These are phyloP conservation scores for Mycena alexandri DNA, from an alignment of 768 basidiomycete species.

Conservation along the genomic window DNA sequence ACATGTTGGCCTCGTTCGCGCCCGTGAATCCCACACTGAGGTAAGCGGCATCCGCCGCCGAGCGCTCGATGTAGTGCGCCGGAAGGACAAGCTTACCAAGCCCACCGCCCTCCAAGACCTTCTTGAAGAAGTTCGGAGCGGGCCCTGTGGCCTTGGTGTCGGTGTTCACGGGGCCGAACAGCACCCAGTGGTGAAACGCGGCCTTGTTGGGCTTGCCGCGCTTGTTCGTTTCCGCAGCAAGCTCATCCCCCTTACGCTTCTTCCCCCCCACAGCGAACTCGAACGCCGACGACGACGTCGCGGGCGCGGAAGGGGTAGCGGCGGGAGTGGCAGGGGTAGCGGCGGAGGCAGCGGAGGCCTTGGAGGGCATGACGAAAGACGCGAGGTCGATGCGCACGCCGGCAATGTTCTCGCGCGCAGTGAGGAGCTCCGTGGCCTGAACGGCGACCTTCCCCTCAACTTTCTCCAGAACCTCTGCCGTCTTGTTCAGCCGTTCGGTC, in stretches of 20 bases:
- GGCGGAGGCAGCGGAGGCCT: background rate
- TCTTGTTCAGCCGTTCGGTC: background rate
- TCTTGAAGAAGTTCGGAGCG: background rate
- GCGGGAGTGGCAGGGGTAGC: background rate
- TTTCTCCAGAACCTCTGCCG: background rate
- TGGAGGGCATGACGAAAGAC: background rate
- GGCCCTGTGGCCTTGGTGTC: background rate
- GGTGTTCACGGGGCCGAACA: conserved; percentile 1
- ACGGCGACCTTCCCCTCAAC: background rate
- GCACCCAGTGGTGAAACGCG: background rate
- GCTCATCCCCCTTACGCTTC: conserved; percentile 8
- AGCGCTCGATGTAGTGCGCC: conserved; percentile 5
- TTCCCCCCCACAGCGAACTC: background rate
- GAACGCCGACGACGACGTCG: background rate
- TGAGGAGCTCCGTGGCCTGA: background rate
- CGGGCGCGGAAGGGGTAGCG: background rate
- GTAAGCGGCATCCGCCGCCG: background rate
- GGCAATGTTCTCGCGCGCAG: conserved; percentile 3
- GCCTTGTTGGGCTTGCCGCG: conserved; percentile 2
- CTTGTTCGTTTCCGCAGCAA: background rate
- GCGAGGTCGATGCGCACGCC: background rate
- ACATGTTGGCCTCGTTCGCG: no score
- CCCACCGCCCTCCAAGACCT: background rate
- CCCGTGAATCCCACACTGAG: background rate
- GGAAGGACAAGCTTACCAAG: background rate